Evolutionary conservation across 1,139 yeast species (phyloP).

Genomic region (Debaryomyces sp.): DNA sequence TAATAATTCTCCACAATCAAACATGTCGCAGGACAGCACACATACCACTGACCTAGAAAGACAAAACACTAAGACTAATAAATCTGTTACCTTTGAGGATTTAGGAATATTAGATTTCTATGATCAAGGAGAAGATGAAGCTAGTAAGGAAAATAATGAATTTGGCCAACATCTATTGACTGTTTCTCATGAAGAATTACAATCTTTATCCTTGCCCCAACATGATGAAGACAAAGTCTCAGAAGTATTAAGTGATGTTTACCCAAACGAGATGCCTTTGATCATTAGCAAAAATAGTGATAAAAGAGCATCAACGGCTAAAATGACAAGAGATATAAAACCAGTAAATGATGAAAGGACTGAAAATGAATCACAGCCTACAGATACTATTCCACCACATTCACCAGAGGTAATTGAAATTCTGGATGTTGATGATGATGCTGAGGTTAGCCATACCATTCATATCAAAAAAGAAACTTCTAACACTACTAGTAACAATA

Average conservation of each 20-base stretch:
- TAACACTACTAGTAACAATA: not conserved
- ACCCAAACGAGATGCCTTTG: slow-evolving; percentile 41
- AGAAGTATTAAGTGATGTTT: slow-evolving; percentile 50
- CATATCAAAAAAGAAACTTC: not conserved
- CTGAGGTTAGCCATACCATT: not conserved
- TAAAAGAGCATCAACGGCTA: not conserved
- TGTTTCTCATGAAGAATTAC: slow-evolving; percentile 24
- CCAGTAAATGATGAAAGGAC: not conserved
- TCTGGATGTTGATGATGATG: not conserved
- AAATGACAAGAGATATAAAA: not conserved
- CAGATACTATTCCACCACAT: not conserved
- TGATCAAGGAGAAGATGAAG: slow-evolving; percentile 19
- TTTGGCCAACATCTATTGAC: slow-evolving; percentile 26
- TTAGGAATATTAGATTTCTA: slow-evolving; percentile 33
- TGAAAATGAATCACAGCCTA: not conserved
- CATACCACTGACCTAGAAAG: slow-evolving; percentile 6
- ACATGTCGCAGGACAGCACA: slow-evolving; percentile 9
- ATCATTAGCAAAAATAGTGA: slow-evolving; percentile 30
- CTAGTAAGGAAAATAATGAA: slow-evolving; percentile 19
- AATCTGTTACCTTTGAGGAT: slow-evolving; percentile 47
- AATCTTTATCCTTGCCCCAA: slow-evolving; percentile 12
- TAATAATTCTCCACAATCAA: not conserved
- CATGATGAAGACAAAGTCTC: slow-evolving; percentile 30
- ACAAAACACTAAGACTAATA: slow-evolving; percentile 32
- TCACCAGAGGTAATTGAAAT: slow-evolving; percentile 1